Evolutionary conservation across 2,329 filamentous ascomycete species (phyloP), one percentile per base, ranked within the genome.

Genomic region (Trichoderma oligosporum): DNA sequence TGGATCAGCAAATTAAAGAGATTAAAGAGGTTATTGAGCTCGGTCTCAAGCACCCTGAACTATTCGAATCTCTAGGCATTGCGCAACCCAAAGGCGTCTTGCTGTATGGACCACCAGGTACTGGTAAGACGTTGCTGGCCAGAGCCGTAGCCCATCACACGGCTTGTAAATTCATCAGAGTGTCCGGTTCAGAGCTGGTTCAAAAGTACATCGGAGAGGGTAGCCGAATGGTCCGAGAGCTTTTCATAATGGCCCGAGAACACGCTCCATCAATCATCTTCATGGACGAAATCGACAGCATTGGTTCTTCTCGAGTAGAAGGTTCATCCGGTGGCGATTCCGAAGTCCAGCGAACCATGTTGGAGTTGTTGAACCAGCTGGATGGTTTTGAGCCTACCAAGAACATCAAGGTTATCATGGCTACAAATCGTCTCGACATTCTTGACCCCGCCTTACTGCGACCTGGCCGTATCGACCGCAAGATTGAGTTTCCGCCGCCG

Each of bases 361-460:
- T 99, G 76, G 94, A 99, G 74, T 81, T 99, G 60, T 85, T 99
- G 63, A 99, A 99, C 78, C 94, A 99, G 79, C 84, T 99, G 60
- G 94, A 99, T 71, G 94, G 94, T 49, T 99, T 99, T 75, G 94
- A 97, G 76, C 94, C 94, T 5, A 97, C 93, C 45, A 99, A 99
- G 81, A 97, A 97, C 77, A 99, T 99, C 85, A 99, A 99, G 76
- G 91, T 99, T 73, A 96, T 99, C 77, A 99, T 99, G 93, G 94
- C 94, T 55, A 99, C 94, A 47, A 99, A 99, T 76, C 89, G 94
- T 71, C 83, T 99, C 62, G 94, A 99, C 68, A 97, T 99, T 63
- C 84, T 99, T 45, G 94, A 99, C 72, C 94, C 94, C 2, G 94
- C 94, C 1, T 82, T 99, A 42, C 81, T 99, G 64, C 87, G 94